These are phyloP conservation scores for Aspergillus pseudonomiae DNA, from an alignment of 2,329 filamentous ascomycete species.

Conservation along the genomic window DNA sequence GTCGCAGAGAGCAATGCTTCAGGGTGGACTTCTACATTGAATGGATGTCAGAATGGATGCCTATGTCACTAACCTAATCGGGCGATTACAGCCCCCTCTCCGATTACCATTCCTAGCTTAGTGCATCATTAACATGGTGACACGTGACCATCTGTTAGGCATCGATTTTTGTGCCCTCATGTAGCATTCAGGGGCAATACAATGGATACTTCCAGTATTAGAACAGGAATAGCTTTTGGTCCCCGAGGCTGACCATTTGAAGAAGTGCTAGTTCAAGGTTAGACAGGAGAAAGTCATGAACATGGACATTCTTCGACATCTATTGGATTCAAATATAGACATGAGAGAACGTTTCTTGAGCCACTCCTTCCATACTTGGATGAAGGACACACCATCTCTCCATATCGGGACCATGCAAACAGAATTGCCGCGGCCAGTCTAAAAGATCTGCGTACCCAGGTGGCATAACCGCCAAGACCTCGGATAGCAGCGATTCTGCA, in stretches of 20 bases:
- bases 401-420: neutral
- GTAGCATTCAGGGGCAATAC: neutral
- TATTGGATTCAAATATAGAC: neutral
- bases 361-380: neutral
- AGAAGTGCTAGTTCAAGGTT: neutral
- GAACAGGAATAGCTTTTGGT: neutral
- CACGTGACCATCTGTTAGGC: neutral
- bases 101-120: neutral
- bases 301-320: neutral
- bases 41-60: neutral
- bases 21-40: neutral
- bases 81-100: neutral
- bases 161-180: neutral
- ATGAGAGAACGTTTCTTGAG: neutral
- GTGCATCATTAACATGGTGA: neutral
- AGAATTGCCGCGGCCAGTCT: neutral
- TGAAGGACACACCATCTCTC: neutral
- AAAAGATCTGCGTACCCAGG: neutral
- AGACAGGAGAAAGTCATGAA: neutral
- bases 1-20: neutral
- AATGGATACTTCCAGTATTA: neutral
- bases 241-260: fast-evolving
- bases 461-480: neutral
- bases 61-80: neutral
- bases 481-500: neutral